Conservation (phyloP, 129 eudicot genomes). For the Tanacetum coccineum region DNA sequence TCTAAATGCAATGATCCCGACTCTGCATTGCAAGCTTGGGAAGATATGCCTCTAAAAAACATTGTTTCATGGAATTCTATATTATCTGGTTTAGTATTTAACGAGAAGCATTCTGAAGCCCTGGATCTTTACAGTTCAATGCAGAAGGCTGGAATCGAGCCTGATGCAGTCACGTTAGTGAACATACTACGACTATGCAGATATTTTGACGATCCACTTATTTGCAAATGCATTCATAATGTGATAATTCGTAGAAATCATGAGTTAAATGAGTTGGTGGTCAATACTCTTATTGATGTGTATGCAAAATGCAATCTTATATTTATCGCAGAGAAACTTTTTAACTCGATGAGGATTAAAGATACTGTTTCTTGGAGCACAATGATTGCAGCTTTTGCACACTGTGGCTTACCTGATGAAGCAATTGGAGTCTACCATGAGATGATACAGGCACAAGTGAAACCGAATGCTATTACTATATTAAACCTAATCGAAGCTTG, state of each 20-base stretch:
- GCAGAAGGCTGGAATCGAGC: constrained; percentile 36
- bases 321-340: constrained; percentile 43
- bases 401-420: constrained; percentile 71
- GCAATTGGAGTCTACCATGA: constrained; percentile 51
- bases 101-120: constrained; percentile 56
- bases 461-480: constrained; percentile 51
- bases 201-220: constrained; percentile 34
- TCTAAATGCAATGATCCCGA: constrained; percentile 51
- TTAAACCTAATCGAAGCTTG: constrained; percentile 81
- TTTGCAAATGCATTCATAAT: constrained; percentile 57
- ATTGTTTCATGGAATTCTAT: constrained; percentile 76
- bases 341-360: constrained; percentile 34
- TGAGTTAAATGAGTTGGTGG: constrained; percentile 49
- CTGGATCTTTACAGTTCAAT: constrained; percentile 44
- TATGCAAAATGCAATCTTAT: constrained; percentile 70
- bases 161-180: constrained; percentile 72
- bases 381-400: constrained; percentile 76
- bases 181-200: constrained; percentile 65
- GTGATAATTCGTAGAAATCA: constrained; percentile 40
- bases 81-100: constrained; percentile 64
- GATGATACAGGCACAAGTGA: constrained; percentile 41
- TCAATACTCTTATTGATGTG: constrained; percentile 63
- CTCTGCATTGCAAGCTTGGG: constrained; percentile 46
- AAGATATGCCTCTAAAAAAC: constrained; percentile 57
- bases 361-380: constrained; percentile 81